Evolutionary conservation across 345 rosid species (phyloP).

Genomic region (Erodium maritimum): DNA sequence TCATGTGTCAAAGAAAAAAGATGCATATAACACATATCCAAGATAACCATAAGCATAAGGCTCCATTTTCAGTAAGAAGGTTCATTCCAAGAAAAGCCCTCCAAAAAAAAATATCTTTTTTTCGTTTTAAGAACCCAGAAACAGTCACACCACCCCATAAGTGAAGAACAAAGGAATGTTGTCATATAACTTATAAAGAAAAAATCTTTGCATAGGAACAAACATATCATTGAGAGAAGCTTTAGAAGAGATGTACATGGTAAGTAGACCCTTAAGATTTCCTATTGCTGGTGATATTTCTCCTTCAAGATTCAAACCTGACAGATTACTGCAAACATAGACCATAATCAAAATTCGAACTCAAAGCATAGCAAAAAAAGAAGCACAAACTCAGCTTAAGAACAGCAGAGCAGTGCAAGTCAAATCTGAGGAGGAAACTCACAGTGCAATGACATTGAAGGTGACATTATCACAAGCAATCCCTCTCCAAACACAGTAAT

Average conservation of each 20-base stretch:
- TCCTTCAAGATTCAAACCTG: constrained; percentile 85
- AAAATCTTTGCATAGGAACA: no score
- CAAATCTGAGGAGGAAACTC: neutral
- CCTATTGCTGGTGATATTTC: constrained; percentile 86
- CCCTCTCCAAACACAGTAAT: constrained; percentile 89
- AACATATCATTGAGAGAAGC: no score
- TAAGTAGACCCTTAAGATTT: constrained; percentile 54
- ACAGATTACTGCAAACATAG: constrained; percentile 49
- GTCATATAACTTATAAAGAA: no score
- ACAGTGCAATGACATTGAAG: constrained; percentile 79
- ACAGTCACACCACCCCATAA: no score
- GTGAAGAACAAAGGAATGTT: no score
- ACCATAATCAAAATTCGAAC: neutral
- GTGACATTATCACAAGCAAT: constrained; percentile 76
- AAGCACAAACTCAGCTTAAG: constrained; percentile 5
- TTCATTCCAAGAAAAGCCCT: no score
- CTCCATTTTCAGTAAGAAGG: no score
- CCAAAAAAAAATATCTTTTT: no score
- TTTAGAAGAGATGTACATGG: constrained; percentile 32
- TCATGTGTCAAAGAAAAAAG: no score
- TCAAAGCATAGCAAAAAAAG: neutral
- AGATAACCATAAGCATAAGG: no score
- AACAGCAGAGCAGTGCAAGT: constrained; percentile 25
- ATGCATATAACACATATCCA: no score
- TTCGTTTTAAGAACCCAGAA: no score